These are phyloP conservation scores for Cyberlindnera americana DNA, from an alignment of 805 yeast species.

Conservation along the genomic window DNA sequence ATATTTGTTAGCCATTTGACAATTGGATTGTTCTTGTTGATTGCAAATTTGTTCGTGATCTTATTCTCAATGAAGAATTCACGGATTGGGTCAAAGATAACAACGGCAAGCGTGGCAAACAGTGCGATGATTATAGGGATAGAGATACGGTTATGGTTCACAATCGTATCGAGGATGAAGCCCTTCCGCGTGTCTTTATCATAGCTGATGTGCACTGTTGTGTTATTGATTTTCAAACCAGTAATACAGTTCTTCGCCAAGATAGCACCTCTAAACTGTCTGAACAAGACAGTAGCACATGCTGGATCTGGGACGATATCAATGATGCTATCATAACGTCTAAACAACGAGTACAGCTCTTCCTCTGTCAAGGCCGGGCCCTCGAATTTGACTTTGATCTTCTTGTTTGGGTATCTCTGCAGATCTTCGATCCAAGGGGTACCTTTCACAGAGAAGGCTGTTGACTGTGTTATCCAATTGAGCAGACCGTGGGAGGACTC, in stretches of 20 bases:
- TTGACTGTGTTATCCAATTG: conserved; percentile 46
- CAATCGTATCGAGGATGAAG: conserved; percentile 51
- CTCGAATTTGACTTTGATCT: conserved; percentile 64
- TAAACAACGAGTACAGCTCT: conserved; percentile 70
- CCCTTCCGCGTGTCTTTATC: conserved; percentile 52
- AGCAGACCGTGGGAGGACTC: conserved; percentile 35
- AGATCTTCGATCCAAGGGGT: conserved; percentile 96
- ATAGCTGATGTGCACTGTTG: conserved; percentile 73
- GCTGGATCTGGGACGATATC: conserved; percentile 63
- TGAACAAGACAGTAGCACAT: conserved; percentile 51
- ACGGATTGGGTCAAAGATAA: conserved; percentile 91
- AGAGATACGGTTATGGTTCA: conserved; percentile 77
- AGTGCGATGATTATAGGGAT: conserved; percentile 78
- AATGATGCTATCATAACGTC: conserved; percentile 81
- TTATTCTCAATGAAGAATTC: conserved; percentile 72
- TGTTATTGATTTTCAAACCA: conserved; percentile 62
- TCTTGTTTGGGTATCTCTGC: conserved; percentile 65
- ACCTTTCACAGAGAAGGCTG: conserved; percentile 77
- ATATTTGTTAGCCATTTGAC: conserved; percentile 35
- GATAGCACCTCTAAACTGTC: conserved; percentile 62
- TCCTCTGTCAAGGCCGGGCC: conserved; percentile 80
- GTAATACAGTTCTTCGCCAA: conserved; percentile 89
- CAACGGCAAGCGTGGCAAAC: conserved; percentile 75
- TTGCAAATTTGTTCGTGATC: conserved; percentile 55
- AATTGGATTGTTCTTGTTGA: conserved; percentile 42